Conservation (phyloP, 2,329 filamentous ascomycete species). For the Colletotrichum godetiae region DNA sequence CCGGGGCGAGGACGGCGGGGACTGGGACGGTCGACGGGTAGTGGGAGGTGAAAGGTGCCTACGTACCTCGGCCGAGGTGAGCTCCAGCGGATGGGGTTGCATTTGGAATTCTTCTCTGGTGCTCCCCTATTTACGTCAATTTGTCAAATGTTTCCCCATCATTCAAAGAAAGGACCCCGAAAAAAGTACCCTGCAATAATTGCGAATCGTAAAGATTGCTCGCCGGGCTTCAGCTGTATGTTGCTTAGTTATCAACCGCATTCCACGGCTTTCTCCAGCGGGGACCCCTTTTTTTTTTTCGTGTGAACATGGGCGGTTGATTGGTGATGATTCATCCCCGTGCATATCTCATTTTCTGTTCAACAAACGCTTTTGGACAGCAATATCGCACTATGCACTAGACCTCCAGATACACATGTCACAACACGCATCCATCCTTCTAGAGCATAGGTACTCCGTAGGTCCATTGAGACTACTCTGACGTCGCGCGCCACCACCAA, state of each 20-base stretch:
- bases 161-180: not conserved
- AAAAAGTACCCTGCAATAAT: not conserved
- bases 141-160: not conserved
- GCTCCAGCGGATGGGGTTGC: not conserved
- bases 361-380: not conserved
- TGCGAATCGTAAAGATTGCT: no score
- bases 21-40: not conserved
- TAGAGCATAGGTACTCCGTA: not conserved
- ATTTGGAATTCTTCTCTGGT: slow-evolving; percentile 13
- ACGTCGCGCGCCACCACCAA: not conserved
- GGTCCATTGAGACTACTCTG: not conserved
- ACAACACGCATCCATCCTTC: not conserved
- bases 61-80: slow-evolving; percentile 12
- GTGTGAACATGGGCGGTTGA: not conserved
- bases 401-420: no score
- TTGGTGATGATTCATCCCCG: slow-evolving; percentile 33
- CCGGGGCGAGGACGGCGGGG: not conserved
- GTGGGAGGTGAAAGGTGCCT: not conserved
- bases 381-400: not conserved
- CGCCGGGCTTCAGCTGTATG: not conserved
- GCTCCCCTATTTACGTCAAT: not conserved
- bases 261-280: slow-evolving; percentile 30
- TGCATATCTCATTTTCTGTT: slow-evolving; percentile 7
- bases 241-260: slow-evolving; percentile 24
- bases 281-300: not conserved